These are phyloP conservation scores for Sphaceloma murrayae DNA, from an alignment of 2,329 filamentous ascomycete genomes.

Conservation along the genomic window DNA sequence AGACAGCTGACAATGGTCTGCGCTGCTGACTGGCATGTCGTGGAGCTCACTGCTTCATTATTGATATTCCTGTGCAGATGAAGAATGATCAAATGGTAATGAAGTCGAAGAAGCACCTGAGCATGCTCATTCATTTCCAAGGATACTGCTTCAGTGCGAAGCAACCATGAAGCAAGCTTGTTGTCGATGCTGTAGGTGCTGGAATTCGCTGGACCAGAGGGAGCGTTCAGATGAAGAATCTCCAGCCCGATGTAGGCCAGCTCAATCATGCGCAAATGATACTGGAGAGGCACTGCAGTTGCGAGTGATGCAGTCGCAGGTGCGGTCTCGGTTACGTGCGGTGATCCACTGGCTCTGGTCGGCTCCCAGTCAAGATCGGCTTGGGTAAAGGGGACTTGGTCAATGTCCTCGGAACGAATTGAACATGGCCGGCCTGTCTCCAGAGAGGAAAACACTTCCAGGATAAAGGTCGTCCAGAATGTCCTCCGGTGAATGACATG, in stretches of 20 bases:
- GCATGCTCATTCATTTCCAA: not conserved
- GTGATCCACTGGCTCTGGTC: not conserved
- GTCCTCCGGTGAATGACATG: slow-evolving; percentile 10
- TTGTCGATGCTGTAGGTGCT: not conserved
- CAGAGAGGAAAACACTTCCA: slow-evolving; percentile 3
- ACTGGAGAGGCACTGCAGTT: not conserved
- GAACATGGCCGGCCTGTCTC: slow-evolving; percentile 9
- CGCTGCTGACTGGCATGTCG: slow-evolving; percentile 1
- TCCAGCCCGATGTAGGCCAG: slow-evolving; percentile 4
- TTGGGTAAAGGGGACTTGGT: not conserved
- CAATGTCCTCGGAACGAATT: not conserved
- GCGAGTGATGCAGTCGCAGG: too few species aligned
- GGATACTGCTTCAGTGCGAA: not conserved
- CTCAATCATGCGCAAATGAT: slow-evolving; percentile 1
- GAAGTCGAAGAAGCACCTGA: not conserved
- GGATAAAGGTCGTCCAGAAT: slow-evolving; percentile 3
- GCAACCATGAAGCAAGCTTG: not conserved
- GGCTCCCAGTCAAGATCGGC: not conserved
- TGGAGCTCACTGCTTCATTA: not conserved
- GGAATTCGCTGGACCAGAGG: not conserved
- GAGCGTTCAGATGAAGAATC: slow-evolving; percentile 4
- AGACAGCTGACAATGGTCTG: slow-evolving; percentile 6
- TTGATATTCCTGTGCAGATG: slow-evolving; percentile 2
- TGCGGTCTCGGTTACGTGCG: not conserved
- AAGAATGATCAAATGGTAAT: slow-evolving; percentile 11